Base-by-base conservation (phyloP, 768 basidiomycete genomes). In the Mycena galopus region DNA sequence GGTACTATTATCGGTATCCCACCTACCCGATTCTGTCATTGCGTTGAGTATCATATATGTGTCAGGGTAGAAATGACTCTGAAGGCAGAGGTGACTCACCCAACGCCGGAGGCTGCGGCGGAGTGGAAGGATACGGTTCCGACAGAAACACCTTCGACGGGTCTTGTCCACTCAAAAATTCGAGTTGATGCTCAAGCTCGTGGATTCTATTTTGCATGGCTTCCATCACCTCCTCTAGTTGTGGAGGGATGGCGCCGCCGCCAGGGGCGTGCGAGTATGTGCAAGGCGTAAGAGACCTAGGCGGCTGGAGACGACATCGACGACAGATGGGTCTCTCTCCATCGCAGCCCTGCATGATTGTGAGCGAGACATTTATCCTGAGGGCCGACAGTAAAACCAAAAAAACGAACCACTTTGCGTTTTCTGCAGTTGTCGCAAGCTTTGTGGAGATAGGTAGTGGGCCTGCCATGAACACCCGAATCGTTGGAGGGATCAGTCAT, bases 281-380 rank as follows among this genome's bases (percentile, higher is more conserved):
- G 47, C 67, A 68, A 9, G 58, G 58, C 7, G 30, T 44, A 3
- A 60, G 47, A 50, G 67, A 51, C 47, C 67, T 51, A 10, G 67
- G 67, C 5, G 67, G 67, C 23, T 50, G 67, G 12, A 68, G 33
- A 12, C 67, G 67, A 68, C 67, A 68, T n/a, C 47, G 67, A 60
- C 44, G 47, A 39, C 67, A 68, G n/a, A 68, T 25, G 4, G 67
- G 67, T 25, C 67, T 60, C 21, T 68, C 67, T 14, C 57, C 67
- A 27, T 60, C 67, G 25, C 67, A 68, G 30, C 67, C 16, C 67
- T 68, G 27, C 1, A 27, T 9, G 11, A 30, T 9, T 0, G 10
- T 50, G 21, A 53, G 50, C 33, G 9, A 21, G 25, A 53, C 8
- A 30, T 27, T 47, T 8, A 47, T n/a, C 44, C 2, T 4, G 25